These are phyloP conservation scores for Adansonia gregorii DNA, from an alignment of 441 rosid species.

Conservation along the genomic window DNA sequence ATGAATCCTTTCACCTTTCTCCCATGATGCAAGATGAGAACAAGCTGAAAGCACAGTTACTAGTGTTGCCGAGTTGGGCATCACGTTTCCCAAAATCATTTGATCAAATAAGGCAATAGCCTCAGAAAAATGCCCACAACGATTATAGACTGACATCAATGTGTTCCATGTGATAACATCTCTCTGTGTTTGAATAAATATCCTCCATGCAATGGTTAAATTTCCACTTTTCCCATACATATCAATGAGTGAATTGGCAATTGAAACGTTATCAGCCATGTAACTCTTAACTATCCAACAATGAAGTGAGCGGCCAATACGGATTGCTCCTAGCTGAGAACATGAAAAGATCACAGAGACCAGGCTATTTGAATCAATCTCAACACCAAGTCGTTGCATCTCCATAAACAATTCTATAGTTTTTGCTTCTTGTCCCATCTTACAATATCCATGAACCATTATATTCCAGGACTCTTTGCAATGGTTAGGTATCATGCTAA, in stretches of 20 bases:
- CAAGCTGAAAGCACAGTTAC: constrained; percentile 54
- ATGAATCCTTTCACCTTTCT: constrained; percentile 51
- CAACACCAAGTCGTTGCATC: constrained; percentile 42
- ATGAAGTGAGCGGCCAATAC: constrained; percentile 40
- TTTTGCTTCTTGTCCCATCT: constrained; percentile 41
- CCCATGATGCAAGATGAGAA: constrained; percentile 49
- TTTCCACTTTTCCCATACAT: constrained; percentile 54
- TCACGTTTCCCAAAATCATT: constrained; percentile 44
- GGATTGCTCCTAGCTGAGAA: constrained; percentile 42
- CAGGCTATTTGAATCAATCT: constrained; percentile 41
- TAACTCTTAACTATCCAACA: constrained; percentile 42
- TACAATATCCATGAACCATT: constrained; percentile 51
- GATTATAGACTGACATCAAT: constrained; percentile 46
- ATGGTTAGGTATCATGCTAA: constrained; percentile 29
- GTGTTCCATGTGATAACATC: constrained; percentile 57
- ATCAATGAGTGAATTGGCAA: constrained; percentile 52
- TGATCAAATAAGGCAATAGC: constrained; percentile 43
- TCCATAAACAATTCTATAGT: constrained; percentile 45
- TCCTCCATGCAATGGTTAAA: constrained; percentile 41
- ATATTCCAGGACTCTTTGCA: constrained; percentile 47
- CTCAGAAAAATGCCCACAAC: constrained; percentile 37
- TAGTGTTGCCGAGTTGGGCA: constrained; percentile 52
- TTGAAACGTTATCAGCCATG: constrained; percentile 34
- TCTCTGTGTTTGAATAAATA: constrained; percentile 40
- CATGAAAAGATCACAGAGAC: constrained; percentile 51